A percentile compares a stretch with the other conserved stretches of the same genome.
Evolutionary conservation across 805 yeast species (phyloP).

Genomic region (Kazachstania taianensis): DNA sequence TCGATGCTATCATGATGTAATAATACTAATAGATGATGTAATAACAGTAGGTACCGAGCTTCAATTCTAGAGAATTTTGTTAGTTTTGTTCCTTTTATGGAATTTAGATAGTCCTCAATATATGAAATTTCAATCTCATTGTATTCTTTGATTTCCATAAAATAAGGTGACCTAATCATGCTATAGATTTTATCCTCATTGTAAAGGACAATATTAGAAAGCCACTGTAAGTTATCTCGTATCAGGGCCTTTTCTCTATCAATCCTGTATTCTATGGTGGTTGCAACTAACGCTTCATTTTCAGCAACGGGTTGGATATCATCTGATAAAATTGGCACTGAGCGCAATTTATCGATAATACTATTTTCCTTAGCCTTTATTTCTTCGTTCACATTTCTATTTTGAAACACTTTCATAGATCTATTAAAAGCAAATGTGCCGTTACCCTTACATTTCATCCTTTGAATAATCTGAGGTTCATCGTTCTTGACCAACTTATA

Average conservation of each 20-base stretch:
- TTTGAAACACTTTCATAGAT: neutral
- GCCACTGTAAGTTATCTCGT: slow-evolving; percentile 11
- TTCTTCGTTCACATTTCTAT: slow-evolving; percentile 4
- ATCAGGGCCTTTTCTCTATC: slow-evolving; percentile 20
- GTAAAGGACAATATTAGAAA: slow-evolving; percentile 13
- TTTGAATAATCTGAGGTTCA: slow-evolving; percentile 15
- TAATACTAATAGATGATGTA: slow-evolving; percentile 15
- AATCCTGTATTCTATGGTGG: slow-evolving; percentile 15
- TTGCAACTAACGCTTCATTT: too few relatives aligned
- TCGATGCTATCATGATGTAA: slow-evolving; percentile 20
- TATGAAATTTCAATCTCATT: slow-evolving; percentile 14
- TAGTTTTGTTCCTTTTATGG: slow-evolving; percentile 1
- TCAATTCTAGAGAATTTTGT: slow-evolving; percentile 15
- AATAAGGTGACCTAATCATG: slow-evolving; percentile 11
- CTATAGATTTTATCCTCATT: slow-evolving; percentile 15
- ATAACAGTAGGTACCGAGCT: slow-evolving; percentile 12
- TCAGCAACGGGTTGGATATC: too few relatives aligned
- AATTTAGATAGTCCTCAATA: slow-evolving; percentile 12
- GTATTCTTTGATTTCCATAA: slow-evolving; percentile 17
- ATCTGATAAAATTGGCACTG: slow-evolving; percentile 12
- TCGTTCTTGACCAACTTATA: slow-evolving; percentile 7
- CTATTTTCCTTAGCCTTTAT: slow-evolving; percentile 2
- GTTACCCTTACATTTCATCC: neutral
- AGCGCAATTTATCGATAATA: slow-evolving; percentile 18
- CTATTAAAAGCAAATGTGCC: neutral